A percentile compares a stretch with the other conserved stretches of the same genome.
Evolutionary conservation across 257 asterid species (phyloP).

Genomic region (Primulina huaijiensis): DNA sequence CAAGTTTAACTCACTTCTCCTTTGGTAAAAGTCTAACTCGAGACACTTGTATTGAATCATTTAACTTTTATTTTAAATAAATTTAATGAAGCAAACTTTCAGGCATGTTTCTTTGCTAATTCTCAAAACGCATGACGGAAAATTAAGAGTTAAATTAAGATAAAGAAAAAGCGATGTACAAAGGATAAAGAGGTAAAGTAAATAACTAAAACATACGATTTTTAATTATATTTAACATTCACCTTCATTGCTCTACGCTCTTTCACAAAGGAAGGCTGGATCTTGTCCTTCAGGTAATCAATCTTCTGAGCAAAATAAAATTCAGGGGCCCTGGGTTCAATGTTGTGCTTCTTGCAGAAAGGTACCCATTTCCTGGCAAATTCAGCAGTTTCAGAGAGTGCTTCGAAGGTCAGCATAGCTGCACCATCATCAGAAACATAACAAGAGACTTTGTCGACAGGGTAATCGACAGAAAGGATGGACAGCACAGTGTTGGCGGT

Average conservation of each 20-base stretch:
- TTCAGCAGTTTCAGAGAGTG: conserved; percentile 50
- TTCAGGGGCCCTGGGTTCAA: conserved; percentile 55
- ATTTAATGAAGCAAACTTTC: not conserved
- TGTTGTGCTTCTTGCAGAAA: conserved; percentile 44
- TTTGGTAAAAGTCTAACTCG: not conserved
- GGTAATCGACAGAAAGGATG: conserved; percentile 49
- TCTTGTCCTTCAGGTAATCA: conserved; percentile 51
- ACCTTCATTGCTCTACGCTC: conserved; percentile 58
- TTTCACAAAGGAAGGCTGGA: conserved; percentile 50
- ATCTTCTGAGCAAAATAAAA: conserved; percentile 53
- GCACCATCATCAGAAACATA: conserved; percentile 57
- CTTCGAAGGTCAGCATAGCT: conserved; percentile 50
- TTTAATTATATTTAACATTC: not conserved
- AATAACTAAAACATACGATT: not conserved
- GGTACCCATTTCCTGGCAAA: conserved; percentile 53
- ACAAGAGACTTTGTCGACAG: conserved; percentile 51
- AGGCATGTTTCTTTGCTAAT: not conserved
- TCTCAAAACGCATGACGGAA: not conserved
- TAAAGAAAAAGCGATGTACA: not conserved
- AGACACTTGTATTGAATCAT: not conserved
- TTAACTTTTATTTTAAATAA: not conserved
- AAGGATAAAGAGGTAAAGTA: not conserved
- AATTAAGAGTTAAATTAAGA: not conserved
- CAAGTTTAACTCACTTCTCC: not conserved
- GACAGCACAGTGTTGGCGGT: conserved; percentile 53